These are phyloP conservation scores for Aulographum hederae DNA, from an alignment of 2,329 filamentous ascomycete species.

Conservation along the genomic window DNA sequence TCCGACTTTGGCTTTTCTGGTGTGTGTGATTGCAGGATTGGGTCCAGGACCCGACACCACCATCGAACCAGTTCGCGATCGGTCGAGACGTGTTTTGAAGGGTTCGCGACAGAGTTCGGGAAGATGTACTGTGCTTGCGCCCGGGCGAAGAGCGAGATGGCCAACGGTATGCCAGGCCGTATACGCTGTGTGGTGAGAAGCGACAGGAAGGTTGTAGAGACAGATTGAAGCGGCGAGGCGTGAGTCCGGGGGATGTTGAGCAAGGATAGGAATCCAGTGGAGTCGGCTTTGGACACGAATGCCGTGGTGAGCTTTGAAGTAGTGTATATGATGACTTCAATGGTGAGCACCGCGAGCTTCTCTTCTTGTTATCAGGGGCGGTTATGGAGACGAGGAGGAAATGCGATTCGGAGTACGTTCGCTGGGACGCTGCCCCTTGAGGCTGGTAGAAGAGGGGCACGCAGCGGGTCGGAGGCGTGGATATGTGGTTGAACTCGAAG, in stretches of 20 bases:
- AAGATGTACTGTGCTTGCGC: slow-evolving; percentile 91
- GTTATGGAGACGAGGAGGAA: slow-evolving; percentile 46
- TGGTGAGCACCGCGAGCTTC: slow-evolving; percentile 56
- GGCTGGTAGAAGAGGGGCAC: slow-evolving; percentile 64
- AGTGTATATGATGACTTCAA: slow-evolving; percentile 75
- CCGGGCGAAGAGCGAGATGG: slow-evolving; percentile 81
- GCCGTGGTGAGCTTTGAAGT: slow-evolving; percentile 67
- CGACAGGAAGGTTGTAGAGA: slow-evolving; percentile 57
- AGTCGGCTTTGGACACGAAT: slow-evolving; percentile 94
- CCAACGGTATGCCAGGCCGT: slow-evolving; percentile 45
- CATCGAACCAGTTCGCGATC: slow-evolving; percentile 81
- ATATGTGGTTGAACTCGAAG: slow-evolving; percentile 61
- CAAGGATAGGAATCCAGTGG: slow-evolving; percentile 66
- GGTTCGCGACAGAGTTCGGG: slow-evolving; percentile 73
- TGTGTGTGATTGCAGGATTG: slow-evolving; percentile 39
- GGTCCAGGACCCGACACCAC: slow-evolving; percentile 85
- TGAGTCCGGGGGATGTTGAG: slow-evolving; percentile 35
- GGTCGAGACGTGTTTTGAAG: slow-evolving; percentile 75
- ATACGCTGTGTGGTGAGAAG: slow-evolving; percentile 53
- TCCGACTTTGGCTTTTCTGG: too few relatives aligned
- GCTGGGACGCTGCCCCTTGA: slow-evolving; percentile 50
- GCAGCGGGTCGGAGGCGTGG: slow-evolving; percentile 59
- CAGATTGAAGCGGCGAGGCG: slow-evolving; percentile 54
- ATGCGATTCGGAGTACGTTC: slow-evolving; percentile 76
- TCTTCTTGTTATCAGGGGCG: slow-evolving; percentile 11